These are phyloP conservation scores for Saccharomyces uvarum DNA, from an alignment of 1,139 yeast species.

Conservation along the genomic window DNA sequence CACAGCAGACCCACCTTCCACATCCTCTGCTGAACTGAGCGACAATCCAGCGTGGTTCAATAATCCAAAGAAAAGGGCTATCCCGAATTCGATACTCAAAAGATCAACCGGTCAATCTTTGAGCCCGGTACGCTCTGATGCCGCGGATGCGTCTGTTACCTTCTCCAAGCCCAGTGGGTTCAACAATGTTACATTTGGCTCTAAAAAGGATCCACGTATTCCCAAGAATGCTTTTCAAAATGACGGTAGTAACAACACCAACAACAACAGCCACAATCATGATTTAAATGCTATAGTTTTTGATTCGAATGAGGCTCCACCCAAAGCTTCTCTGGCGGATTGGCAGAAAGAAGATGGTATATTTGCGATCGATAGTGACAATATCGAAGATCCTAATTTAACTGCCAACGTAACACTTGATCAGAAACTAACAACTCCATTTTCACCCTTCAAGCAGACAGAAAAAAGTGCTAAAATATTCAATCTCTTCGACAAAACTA, in stretches of 20 bases:
- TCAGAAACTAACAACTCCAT: not conserved
- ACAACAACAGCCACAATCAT: slow-evolving; percentile 18
- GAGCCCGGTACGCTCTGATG: slow-evolving; percentile 3
- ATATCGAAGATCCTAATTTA: not conserved
- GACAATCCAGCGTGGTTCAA: slow-evolving; percentile 5
- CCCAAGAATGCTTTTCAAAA: slow-evolving; percentile 7
- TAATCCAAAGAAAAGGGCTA: slow-evolving; percentile 5
- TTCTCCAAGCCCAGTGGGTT: slow-evolving; percentile 17
- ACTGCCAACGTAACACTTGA: not conserved
- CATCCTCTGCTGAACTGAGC: not conserved
- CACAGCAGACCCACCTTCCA: not conserved
- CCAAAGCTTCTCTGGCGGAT: slow-evolving; percentile 3
- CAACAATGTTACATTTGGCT: slow-evolving; percentile 34
- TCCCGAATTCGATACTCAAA: slow-evolving; percentile 2
- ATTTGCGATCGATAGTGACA: not conserved
- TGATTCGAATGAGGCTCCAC: slow-evolving; percentile 16
- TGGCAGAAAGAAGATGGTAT: slow-evolving; percentile 4
- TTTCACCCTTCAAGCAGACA: not conserved
- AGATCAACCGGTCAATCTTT: slow-evolving; percentile 18
- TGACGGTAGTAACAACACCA: slow-evolving; percentile 9
- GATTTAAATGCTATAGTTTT: slow-evolving; percentile 28
- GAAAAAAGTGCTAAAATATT: not conserved
- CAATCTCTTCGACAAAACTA: not conserved
- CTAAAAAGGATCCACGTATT: slow-evolving; percentile 26
- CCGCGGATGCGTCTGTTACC: not conserved